Conservation (phyloP, 1,139 yeast species). For the Nematodospora anomalae region DNA sequence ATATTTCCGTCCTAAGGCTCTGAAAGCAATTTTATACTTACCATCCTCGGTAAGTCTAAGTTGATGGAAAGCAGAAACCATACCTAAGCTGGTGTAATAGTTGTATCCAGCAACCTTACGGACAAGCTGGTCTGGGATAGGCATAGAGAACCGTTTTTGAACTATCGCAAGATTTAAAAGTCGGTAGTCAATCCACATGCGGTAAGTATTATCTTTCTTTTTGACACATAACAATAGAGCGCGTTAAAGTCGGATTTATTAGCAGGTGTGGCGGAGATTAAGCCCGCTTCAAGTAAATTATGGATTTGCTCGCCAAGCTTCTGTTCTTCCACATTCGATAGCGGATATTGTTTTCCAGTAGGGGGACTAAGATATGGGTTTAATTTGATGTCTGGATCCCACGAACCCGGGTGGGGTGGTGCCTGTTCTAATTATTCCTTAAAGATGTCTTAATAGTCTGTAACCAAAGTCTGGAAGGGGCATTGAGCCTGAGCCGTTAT, state of each 20-base stretch:
- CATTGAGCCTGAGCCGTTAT: neutral
- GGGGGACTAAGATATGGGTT: neutral
- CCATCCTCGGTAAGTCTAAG: neutral
- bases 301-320: neutral
- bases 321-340: neutral
- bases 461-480: neutral
- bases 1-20: neutral
- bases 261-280: neutral
- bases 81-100: neutral
- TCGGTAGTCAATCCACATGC: slow-evolving; percentile 2
- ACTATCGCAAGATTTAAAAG: slow-evolving; percentile 1
- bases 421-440: neutral
- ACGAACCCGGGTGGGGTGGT: neutral
- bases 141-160: slow-evolving; percentile 1
- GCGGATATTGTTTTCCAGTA: neutral
- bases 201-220: slow-evolving; percentile 1
- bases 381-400: neutral
- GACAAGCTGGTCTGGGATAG: neutral
- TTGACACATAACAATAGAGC: neutral
- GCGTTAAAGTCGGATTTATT: slow-evolving; percentile 1
- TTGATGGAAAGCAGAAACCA: neutral
- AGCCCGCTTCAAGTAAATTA: neutral
- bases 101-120: neutral
- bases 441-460: neutral
- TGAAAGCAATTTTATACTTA: neutral